Evolutionary conservation across 495 filamentous ascomycete species (phyloP), one percentile per base, ranked within the genome.

Genomic region (Penicillium cosmopolitanum): DNA sequence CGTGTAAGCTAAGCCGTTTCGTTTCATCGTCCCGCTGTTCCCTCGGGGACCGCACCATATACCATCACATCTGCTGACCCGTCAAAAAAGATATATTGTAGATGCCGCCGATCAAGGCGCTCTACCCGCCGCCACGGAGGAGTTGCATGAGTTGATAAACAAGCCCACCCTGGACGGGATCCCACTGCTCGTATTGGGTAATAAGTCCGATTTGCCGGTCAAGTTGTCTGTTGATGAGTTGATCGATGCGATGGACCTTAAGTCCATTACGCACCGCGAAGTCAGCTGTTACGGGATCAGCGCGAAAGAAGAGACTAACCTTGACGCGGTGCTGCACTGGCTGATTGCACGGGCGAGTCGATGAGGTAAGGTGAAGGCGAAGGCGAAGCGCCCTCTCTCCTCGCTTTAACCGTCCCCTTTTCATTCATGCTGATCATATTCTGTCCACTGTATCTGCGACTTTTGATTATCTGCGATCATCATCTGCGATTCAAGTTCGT

Each of bases 271-370:
- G 42, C 89, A 90, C 67, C 91, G 95, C 33, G 95, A 98, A 74
- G 94, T 98, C 64, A 96, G 92, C 82, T 98, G 95, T 79, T 98
- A 98, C 74, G 93, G 95, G 53, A 98, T 98, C 77, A 96, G 92
- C 67, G 95, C 94, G 38, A 97, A 97, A 71, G 94, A 98, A 71
- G 95, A 98, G 77, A 97, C 94, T 34, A 98, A 98, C 75, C 84
- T 98, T 63, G 95, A 98, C 73, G 95, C 93, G 5, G 95, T 98
- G 38, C 75, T 98, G 68, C 91, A 97, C 69, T 98, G 96, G 94
- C 78, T 98, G 72, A 93, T 98, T 75, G 93, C 92, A 51, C 87
- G 89, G 56, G 85, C 93, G 57, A 90, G 85, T 73, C 68, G 74
- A 62, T 77, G 53, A 72, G 16, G 7, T 19, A 8, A 31, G 42